A percentile compares a stretch with the other conserved stretches of the same genome.
Evolutionary conservation across 2,329 filamentous ascomycete species (phyloP).

Genomic region (Piedraia hortae): DNA sequence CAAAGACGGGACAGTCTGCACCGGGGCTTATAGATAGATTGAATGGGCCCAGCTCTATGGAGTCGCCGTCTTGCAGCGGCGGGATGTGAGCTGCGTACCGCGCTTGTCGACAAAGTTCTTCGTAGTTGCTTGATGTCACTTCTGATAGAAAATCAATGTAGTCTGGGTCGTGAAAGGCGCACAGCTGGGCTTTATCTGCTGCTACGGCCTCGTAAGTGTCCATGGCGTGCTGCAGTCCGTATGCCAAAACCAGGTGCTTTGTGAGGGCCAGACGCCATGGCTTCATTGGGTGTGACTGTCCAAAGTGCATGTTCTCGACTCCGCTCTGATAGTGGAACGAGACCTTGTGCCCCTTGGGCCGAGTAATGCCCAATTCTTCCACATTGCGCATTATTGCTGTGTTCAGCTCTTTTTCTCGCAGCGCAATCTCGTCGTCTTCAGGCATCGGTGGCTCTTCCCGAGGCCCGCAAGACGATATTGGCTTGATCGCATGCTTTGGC

Average conservation of each 20-base stretch:
- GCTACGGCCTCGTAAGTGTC: constrained; percentile 67
- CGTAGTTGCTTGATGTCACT: constrained; percentile 12
- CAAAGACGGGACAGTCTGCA: constrained; percentile 88
- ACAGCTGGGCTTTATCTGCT: constrained; percentile 68
- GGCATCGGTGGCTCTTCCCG: constrained; percentile 16
- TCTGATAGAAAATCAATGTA: constrained; percentile 62
- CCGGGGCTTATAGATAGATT: constrained; percentile 36
- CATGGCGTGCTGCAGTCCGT: constrained; percentile 92
- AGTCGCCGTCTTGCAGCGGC: constrained; percentile 18
- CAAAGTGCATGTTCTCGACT: constrained; percentile 92
- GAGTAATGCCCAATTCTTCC: constrained; percentile 39
- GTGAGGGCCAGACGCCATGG: constrained; percentile 89
- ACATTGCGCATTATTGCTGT: constrained; percentile 25
- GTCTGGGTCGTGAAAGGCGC: constrained; percentile 60
- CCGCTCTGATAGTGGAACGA: constrained; percentile 89
- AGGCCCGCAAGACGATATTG: no score
- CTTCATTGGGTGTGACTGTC: constrained; percentile 94
- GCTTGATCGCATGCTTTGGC: no score
- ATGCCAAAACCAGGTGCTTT: constrained; percentile 79
- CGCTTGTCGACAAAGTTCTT: constrained; percentile 24
- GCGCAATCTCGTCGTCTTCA: constrained; percentile 19
- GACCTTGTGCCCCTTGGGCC: constrained; percentile 65
- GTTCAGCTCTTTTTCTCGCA: constrained; percentile 16
- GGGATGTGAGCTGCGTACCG: constrained; percentile 17
- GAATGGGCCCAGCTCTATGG: constrained; percentile 29